Conservation (phyloP, 176 grass and related monocot genomes). For the Musa beccarii region DNA sequence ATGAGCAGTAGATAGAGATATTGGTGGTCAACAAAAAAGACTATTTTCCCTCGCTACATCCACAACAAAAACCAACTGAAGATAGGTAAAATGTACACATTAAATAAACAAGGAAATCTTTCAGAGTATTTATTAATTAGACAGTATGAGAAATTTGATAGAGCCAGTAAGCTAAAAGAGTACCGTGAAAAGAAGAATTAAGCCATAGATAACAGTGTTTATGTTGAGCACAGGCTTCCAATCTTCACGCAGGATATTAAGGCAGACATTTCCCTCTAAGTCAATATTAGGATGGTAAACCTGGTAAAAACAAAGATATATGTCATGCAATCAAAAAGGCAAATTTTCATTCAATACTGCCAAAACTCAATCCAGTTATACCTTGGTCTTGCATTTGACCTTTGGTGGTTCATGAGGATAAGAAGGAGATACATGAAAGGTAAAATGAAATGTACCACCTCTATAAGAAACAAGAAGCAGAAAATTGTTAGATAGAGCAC, state of each 20-base stretch:
- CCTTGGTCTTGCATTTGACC: conserved; percentile 94
- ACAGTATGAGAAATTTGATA: neutral
- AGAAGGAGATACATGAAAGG: conserved; percentile 70
- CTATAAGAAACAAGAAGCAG: conserved; percentile 20
- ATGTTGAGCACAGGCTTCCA: conserved; percentile 91
- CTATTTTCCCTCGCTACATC: no score
- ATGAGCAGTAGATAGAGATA: no score
- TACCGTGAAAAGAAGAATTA: conserved; percentile 89
- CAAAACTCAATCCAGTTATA: conserved; percentile 17
- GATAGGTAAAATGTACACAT: no score
- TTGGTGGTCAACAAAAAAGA: no score
- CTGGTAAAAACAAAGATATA: conserved; percentile 22
- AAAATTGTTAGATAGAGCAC: neutral
- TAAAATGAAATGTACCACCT: conserved; percentile 60
- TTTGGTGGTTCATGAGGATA: conserved; percentile 92
- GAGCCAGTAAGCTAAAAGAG: neutral
- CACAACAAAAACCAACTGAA: no score
- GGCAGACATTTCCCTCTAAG: conserved; percentile 83
- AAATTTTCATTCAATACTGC: neutral
- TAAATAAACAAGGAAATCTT: no score
- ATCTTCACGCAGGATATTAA: conserved; percentile 84
- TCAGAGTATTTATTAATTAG: neutral
- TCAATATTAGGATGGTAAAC: conserved; percentile 94
- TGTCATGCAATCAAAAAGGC: neutral
- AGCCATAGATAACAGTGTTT: conserved; percentile 70